Evolutionary conservation across 148 eudicot species (phyloP), one percentile per base, ranked within the genome.

Genomic region (Nyssa sinensis): DNA sequence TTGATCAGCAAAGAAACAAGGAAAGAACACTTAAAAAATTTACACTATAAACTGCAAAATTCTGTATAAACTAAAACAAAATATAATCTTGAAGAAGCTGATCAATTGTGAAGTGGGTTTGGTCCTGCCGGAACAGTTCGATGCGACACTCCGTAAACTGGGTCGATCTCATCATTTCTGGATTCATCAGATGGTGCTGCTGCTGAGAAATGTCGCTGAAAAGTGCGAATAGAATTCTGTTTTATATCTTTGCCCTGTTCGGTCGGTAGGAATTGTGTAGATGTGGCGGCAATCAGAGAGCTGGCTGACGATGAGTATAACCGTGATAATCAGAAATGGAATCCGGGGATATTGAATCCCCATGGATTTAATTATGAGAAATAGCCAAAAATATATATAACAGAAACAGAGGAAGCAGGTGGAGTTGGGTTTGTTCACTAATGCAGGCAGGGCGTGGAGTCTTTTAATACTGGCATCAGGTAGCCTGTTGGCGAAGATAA

Each of bases 21-120:
- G 30, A 12, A 59, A 30, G 27, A 17, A 25, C 14, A 21, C 35
- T 1, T 51, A 34, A 6, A 33, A 41, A 49, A 69, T 33, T 49
- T 33, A 64, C 72, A 71, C 77, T 66, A 68, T 27, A 5, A 79
- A 65, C 79, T 65, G 70, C 78, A 79, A 79, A 69, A 75, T 29
- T 61, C 14, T 34, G 66, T 44, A 29, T 74, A 14, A 34, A 24
- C 35, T 64, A 34, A 3, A 8, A 24, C 74, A 47, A 27, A 47
- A 28, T 35, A 41, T 69, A 47, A 51, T 76, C 68, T 71, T 66
- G 62, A 53, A 81, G 66, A 30, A 14, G 25, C 32, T 61, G n/a
- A 24, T 85, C 80, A 90, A 57, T 91, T 91, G 83, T 91, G 96
- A 59, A 92, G 90, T 25, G 97, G 97, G 80, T 92, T 90, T 4